Evolutionary conservation across 768 basidiomycete genomes (phyloP), one percentile per base, ranked within the genome.

Genomic region (Psilocybe sp.): DNA sequence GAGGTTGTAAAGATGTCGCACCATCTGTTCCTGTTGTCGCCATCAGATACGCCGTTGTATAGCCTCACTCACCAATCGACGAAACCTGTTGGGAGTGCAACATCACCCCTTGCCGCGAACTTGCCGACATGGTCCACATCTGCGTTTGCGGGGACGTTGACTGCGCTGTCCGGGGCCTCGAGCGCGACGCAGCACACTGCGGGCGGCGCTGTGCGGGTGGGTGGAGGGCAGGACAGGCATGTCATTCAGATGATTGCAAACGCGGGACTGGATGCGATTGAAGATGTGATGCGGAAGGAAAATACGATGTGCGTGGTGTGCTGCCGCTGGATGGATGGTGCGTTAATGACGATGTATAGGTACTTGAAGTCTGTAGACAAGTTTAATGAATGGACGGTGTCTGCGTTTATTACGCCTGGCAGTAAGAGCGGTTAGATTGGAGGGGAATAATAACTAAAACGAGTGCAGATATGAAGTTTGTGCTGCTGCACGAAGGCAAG

Each of bases 181-280:
- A 87, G 82, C 60, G 80, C 87, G 18, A 79, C 80, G 4, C 86
- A 90, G 60, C 81, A 84, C 54, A 76, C 79, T 15, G 75, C 80
- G 38, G 80, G 85, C n/a, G 84, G 82, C 14, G 75, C 73, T 10
- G 79, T 80, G 32, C 75, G 80, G 57, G 82, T 89, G 67, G 90
- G 87, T 10, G 87, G 88, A 5, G 91, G 87, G 12, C 87, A 87
- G 69, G 89, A 92, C 63, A 77, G 90, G 46, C 93, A 97, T 79
- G 92, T 99, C 51, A 90, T 95, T 60, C 96, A 98, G 75, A 97
- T 99, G 91, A 93, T 98, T 62, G 96, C 95, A 16, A 96, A 98
- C 67, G 93, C 92, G 44, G 93, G 91, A 60, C 71, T 99, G 67
- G 97, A 99, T 70, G 84, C 86, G 60, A 82, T 99, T 51, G 97